Evolutionary conservation across 179 eudicot genomes (phyloP), one percentile per base, ranked within the genome.

Genomic region (Pouteria campechiana): DNA sequence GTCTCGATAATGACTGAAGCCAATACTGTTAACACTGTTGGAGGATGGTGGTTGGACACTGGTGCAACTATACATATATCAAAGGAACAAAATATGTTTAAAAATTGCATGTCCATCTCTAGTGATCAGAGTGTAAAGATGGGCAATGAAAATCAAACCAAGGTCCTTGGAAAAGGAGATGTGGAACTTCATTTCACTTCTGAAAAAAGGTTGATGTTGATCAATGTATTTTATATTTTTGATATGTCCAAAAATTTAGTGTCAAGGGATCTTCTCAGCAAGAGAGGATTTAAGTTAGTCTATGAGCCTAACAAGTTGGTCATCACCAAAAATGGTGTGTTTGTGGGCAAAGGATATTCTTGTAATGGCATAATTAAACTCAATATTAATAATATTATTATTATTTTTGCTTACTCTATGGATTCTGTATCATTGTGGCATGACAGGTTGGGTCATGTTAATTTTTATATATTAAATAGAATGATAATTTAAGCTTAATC

Each of bases 281-380:
- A 48, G 25, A 4, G 6, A 30, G 31, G 53, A 1, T 33, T 48
- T 6, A 48, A 48, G 17, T 21, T 28, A 11, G 30, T 34, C 0
- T 24, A 33, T 21, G 41, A 48, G 20, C 19, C 41, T 2, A 14
- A 48, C 9, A 48, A 48, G 18, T 24, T 48, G 22, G 32, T 48
- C 1, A 6, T 48, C 7, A 11, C 53, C 15, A 48, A 48, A 22
- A 21, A 32, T 20, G 19, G 53, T 2, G 17, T 13, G 29, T 48
- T 48, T 48, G 41, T 48, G 6, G 41, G 53, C 4, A 33, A 33
- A 14, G 4, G 29, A 2, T 48, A 31, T 31, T 1, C 11, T 2
- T 32, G 35, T 20, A 17, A 46, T 32, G 40, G 40, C 6, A 36
- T 48, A 33, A 34, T 48, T 25, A 48, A 48, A 24, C 12, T 48